Conservation (phyloP, 768 basidiomycete genomes). For the Mycena rebaudengoi region DNA sequence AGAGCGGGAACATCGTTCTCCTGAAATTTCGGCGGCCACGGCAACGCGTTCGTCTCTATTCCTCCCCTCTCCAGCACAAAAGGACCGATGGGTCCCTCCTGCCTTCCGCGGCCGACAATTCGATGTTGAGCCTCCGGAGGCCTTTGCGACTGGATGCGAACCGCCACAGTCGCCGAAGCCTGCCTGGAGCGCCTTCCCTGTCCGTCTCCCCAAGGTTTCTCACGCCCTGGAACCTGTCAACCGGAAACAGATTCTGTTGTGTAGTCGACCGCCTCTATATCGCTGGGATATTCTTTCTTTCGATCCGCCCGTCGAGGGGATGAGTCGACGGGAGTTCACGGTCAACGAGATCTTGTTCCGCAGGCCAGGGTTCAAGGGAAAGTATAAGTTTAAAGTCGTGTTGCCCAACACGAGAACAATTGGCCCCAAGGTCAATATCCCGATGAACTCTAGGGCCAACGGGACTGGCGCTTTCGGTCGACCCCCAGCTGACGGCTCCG, state of each 20-base stretch:
- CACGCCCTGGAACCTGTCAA: slow-evolving; percentile 52
- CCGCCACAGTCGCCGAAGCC: slow-evolving; percentile 58
- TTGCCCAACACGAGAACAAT: slow-evolving; percentile 45
- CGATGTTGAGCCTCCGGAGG: slow-evolving; percentile 52
- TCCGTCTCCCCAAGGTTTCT: slow-evolving; percentile 59
- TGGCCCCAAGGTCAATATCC: slow-evolving; percentile 42
- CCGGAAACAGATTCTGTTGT: slow-evolving; percentile 56
- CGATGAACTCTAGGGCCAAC: slow-evolving; percentile 30
- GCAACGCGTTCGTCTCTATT: slow-evolving; percentile 24
- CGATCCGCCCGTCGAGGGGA: slow-evolving; percentile 74
- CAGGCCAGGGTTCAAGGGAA: slow-evolving; percentile 48
- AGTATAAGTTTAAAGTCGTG: slow-evolving; percentile 49
- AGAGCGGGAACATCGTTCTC: slow-evolving; percentile 45
- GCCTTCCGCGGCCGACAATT: slow-evolving; percentile 51
- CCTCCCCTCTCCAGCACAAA: slow-evolving; percentile 30
- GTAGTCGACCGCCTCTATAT: slow-evolving; percentile 48
- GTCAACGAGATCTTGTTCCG: slow-evolving; percentile 73
- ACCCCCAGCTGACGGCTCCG: slow-evolving; percentile 47
- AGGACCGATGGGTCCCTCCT: slow-evolving; percentile 68
- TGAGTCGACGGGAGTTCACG: slow-evolving; percentile 67
- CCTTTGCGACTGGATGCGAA: slow-evolving; percentile 56
- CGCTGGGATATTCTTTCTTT: slow-evolving; percentile 77
- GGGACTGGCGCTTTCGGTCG: slow-evolving; percentile 52
- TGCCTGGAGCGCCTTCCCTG: slow-evolving; percentile 44
- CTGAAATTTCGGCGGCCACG: slow-evolving; percentile 29